Base-by-base conservation (phyloP, 306 rosid genomes). In the Castanopsis chinensis region DNA sequence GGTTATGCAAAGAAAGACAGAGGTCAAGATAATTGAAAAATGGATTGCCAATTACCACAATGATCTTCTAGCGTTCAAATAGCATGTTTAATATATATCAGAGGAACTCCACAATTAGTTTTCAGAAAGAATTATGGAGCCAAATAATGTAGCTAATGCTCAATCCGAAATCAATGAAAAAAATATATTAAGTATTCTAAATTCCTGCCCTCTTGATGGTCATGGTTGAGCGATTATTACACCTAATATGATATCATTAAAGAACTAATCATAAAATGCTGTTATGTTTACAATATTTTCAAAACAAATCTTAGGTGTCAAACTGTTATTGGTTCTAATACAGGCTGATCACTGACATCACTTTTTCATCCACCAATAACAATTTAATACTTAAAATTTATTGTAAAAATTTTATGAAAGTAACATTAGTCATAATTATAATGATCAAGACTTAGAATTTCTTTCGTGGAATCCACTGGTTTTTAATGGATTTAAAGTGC, bases 31-130 rank as follows among this genome's bases (percentile, higher is more conserved):
- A 25, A 86, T 88, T 23, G 69, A 70, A 72, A 80, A 75, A 17
- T 90, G 94, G 92, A 81, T 90, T 30, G 15, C 43, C 2, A 74
- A 86, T 19, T 84, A 86, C 73, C 79, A 83, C 20, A 77, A 43
- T 51, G 82, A 86, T 86, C 88, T 87, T 27, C 27, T 2, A 25
- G 51, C 59, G 5, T 77, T 81, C 75, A 63, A 71, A 77, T 13
- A 69, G 28, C 20, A 73, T n/a, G 17, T 6, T 17, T 64, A 1
- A 3, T 11, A 30, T 30, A 5, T 64, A 64, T 30, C 1, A 28
- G 21, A 12, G n/a, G 33, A 64, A 30, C 20, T 32, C 70, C 41
- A 64, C 33, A 6, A 6, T 2, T 30, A 5, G 35, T 15, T 64
- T 5, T 64, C 17, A 32, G 9, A 1, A 30, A 64, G 21, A 64